Evolutionary conservation across 495 filamentous ascomycete genomes (phyloP).

Genomic region (Mytilinidion resinicola): DNA sequence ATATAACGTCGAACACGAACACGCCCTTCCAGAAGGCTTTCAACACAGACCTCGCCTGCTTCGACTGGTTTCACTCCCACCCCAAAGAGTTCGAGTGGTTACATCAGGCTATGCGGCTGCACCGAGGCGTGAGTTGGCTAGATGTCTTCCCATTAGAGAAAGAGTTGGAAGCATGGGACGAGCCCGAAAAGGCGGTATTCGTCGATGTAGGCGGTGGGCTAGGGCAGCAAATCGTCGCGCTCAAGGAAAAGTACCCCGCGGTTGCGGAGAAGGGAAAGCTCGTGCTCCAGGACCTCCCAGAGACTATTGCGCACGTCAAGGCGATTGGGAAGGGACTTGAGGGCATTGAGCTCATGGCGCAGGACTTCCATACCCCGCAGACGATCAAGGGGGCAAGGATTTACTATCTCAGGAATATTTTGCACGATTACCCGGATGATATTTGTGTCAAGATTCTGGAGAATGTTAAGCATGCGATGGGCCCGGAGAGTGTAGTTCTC

Average conservation of each 20-base stretch:
- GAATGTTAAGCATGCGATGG: constrained; percentile 35
- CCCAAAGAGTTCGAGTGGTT: no score
- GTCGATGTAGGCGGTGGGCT: constrained; percentile 9
- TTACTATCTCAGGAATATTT: constrained; percentile 41
- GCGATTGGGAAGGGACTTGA: neutral
- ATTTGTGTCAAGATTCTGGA: constrained; percentile 34
- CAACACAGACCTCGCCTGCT: no score
- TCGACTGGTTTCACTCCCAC: no score
- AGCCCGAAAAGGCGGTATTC: neutral
- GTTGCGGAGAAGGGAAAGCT: neutral
- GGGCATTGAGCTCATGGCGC: constrained; percentile 1
- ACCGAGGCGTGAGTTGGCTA: neutral
- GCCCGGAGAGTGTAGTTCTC: constrained; percentile 35
- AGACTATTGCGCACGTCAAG: constrained; percentile 1
- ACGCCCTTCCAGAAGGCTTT: no score
- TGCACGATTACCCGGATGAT: constrained; percentile 40
- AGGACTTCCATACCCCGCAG: constrained; percentile 12
- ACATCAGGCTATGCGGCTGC: no score
- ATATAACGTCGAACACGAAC: no score
- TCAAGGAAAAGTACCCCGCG: neutral
- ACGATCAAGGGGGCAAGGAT: constrained; percentile 35
- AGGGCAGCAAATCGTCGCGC: constrained; percentile 3
- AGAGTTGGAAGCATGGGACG: neutral
- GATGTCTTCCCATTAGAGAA: neutral
- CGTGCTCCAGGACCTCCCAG: constrained; percentile 3